Evolutionary conservation across 2,329 filamentous ascomycete genomes (phyloP).

Genomic region (Phialemonium atrogriseum): DNA sequence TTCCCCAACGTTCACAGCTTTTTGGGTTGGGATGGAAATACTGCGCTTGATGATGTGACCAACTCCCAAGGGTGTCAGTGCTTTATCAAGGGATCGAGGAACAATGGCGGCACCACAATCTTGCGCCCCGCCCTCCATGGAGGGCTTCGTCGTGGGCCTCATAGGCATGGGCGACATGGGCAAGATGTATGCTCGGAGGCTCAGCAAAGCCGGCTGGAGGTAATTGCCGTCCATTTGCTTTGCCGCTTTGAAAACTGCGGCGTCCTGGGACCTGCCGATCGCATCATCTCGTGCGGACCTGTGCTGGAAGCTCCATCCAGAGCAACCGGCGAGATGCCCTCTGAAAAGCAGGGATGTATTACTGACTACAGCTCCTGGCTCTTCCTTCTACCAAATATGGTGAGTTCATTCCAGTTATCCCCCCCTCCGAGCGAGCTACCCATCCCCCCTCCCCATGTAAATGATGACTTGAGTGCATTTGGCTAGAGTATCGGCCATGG

Average conservation of each 20-base stretch:
- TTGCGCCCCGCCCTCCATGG: constrained; percentile 39
- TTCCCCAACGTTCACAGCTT: too few species aligned
- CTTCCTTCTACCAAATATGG: constrained; percentile 8
- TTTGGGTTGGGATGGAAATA: too few species aligned
- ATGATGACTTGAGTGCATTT: constrained; percentile 99
- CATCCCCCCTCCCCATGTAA: constrained; percentile 23
- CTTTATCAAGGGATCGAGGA: too few species aligned
- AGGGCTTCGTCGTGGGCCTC: constrained; percentile 74
- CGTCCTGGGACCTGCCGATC: too few species aligned
- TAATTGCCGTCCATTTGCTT: constrained; percentile 39
- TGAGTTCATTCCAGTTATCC: too few species aligned
- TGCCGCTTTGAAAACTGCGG: constrained; percentile 24
- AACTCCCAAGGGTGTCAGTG: too few species aligned
- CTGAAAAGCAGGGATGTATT: not conserved
- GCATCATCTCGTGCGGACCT: too few species aligned
- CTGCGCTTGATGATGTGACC: constrained; percentile 1
- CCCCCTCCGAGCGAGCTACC: too few species aligned
- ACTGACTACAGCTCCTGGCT: constrained; percentile 4
- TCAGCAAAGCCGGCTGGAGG: constrained; percentile 95
- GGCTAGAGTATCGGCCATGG: constrained; percentile 89
- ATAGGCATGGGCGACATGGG: constrained; percentile 99
- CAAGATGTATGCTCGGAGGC: constrained; percentile 88
- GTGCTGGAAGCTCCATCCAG: constrained; percentile 4
- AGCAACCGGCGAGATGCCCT: not conserved
- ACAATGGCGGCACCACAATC: constrained; percentile 5